phyloP scores from a whole-genome alignment of 108 stramenopile genomes.

The Thalassiosira profunda region DNA sequence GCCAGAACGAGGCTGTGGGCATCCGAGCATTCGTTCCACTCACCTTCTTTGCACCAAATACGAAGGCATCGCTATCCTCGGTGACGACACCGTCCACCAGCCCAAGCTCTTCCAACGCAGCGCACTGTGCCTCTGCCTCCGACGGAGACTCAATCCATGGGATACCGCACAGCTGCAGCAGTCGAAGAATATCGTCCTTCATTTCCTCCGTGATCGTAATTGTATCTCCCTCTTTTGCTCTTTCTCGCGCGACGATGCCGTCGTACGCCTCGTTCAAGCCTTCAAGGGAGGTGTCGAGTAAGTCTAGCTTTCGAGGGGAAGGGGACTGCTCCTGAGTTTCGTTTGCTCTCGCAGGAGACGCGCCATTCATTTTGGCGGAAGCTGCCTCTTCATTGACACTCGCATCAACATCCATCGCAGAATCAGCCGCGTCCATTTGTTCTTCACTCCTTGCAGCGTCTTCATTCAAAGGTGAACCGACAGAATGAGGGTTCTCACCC shows the following conservation, averaged over 20 bases:
- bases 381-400: conserved; percentile 15
- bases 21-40: conserved; percentile 17
- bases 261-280: conserved; percentile 40
- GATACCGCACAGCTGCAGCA: conserved; percentile 93
- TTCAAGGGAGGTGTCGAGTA: conserved; percentile 48
- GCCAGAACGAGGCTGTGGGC: too few species aligned
- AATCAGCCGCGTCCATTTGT: too few species aligned
- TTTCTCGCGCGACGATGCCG: conserved; percentile 49
- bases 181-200: conserved; percentile 87
- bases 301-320: neutral
- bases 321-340: neutral
- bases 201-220: conserved; percentile 96
- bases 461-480: conserved; percentile 5
- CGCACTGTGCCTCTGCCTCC: conserved; percentile 99
- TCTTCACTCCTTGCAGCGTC: conserved; percentile 4
- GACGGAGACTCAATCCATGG: conserved; percentile 97
- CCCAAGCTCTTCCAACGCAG: conserved; percentile 83
- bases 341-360: conserved; percentile 8
- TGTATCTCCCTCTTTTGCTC: conserved; percentile 72
- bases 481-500: conserved; percentile 52
- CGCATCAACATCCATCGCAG: too few species aligned
- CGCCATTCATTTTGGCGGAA: neutral
- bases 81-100: conserved; percentile 98
- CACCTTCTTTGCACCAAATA: conserved; percentile 91
- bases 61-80: conserved; percentile 98